Conservation (phyloP, 2,329 filamentous ascomycete genomes). For the Oidium heveae region DNA sequence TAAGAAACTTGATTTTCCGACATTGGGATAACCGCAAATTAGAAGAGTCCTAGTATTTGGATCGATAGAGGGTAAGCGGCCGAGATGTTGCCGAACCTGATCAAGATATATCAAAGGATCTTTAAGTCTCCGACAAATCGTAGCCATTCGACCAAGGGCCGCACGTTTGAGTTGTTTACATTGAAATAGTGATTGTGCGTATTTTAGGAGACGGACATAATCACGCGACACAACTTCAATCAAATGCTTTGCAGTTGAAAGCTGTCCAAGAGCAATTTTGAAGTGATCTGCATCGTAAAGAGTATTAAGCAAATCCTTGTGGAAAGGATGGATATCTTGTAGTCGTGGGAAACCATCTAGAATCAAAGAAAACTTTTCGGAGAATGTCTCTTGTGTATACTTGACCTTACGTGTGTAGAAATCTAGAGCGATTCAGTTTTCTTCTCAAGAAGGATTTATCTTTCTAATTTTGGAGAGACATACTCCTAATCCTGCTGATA, state of each 20-base stretch:
- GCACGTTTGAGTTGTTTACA: constrained; percentile 98
- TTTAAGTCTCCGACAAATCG: constrained; percentile 80
- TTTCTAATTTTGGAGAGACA: constrained; percentile 28
- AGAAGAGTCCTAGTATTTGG: too few relatives aligned
- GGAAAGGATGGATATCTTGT: constrained; percentile 88
- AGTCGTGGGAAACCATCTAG: constrained; percentile 82
- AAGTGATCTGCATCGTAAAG: constrained; percentile 98
- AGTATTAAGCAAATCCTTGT: constrained; percentile 68
- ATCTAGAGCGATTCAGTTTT: too few relatives aligned
- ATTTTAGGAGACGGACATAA: constrained; percentile 89
- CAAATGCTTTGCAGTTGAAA: constrained; percentile 85
- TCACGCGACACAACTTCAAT: constrained; percentile 92
- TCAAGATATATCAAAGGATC: constrained; percentile 89
- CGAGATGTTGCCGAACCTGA: constrained; percentile 88
- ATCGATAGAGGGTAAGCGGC: constrained; percentile 93
- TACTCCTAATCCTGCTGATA: constrained; percentile 66
- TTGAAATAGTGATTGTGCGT: constrained; percentile 90
- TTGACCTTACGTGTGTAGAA: too few relatives aligned
- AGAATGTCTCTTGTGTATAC: constrained; percentile 92
- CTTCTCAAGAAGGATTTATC: too few relatives aligned
- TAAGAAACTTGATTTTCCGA: too few relatives aligned
- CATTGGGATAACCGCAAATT: too few relatives aligned
- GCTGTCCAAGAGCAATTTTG: constrained; percentile 81
- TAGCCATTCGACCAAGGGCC: constrained; percentile 92
- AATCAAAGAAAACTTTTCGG: constrained; percentile 75